phyloP scores from a whole-genome alignment of 352 stramenopile genomes.

The Pythium plurisporium region DNA sequence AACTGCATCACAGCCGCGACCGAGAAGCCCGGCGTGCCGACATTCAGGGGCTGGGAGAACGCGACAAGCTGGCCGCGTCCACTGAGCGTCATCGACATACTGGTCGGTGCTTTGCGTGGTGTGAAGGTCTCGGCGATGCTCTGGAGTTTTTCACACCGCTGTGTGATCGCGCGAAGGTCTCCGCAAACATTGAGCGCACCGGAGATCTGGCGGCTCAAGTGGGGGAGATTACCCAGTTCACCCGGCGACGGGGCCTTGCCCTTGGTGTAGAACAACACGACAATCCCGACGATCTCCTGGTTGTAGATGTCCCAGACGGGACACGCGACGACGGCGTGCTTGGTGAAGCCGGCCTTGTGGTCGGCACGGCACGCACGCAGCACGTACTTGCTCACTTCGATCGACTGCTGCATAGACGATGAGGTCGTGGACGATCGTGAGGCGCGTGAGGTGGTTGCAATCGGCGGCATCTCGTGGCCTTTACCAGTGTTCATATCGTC shows the following conservation, averaged over 20 bases:
- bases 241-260: constrained; percentile 22
- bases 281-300: constrained; percentile 57
- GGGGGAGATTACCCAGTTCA: constrained; percentile 54
- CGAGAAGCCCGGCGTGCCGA: constrained; percentile 37
- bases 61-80: constrained; percentile 39
- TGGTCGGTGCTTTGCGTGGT: not conserved
- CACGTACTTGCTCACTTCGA: constrained; percentile 25
- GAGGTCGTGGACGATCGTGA: not conserved
- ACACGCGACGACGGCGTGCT: constrained; percentile 60
- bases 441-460: no score
- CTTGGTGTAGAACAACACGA: constrained; percentile 55
- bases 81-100: constrained; percentile 38
- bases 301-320: constrained; percentile 63
- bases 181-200: constrained; percentile 66
- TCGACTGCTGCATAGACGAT: not conserved
- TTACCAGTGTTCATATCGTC: no score
- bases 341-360: constrained; percentile 42
- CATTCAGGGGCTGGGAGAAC: constrained; percentile 58
- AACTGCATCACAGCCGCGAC: constrained; percentile 10
- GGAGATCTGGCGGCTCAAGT: constrained; percentile 63
- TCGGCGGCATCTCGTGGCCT: no score
- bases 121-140: constrained; percentile 40
- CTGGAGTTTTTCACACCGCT: constrained; percentile 43
- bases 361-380: constrained; percentile 39
- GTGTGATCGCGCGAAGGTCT: constrained; percentile 41